These are phyloP conservation scores for Annulohypoxylon truncatum DNA, from an alignment of 2,329 filamentous ascomycete species.

Conservation along the genomic window DNA sequence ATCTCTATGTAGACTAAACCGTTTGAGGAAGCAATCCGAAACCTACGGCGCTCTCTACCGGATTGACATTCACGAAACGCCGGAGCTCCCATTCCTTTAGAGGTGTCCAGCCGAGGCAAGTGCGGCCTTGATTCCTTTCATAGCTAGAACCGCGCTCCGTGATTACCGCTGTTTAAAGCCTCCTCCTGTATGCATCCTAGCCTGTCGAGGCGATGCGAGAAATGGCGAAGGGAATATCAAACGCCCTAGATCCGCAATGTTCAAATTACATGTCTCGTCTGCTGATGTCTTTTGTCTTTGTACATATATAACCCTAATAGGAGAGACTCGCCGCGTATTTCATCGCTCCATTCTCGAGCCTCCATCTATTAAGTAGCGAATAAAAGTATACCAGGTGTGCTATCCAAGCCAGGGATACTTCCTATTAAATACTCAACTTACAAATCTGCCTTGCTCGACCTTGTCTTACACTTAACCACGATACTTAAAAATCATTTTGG, in stretches of 20 bases:
- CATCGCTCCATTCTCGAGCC: conserved; percentile 1
- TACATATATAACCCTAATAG: conserved; percentile 26
- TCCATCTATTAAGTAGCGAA: conserved; percentile 4
- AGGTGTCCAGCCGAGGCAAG: conserved; percentile 46
- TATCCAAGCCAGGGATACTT: not conserved
- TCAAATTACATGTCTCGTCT: conserved; percentile 7
- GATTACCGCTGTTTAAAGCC: conserved; percentile 30
- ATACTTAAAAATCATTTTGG: not conserved
- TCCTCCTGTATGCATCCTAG: conserved; percentile 29
- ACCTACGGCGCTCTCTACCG: conserved; percentile 39
- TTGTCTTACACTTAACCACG: conserved; percentile 1
- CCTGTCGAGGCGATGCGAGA: conserved; percentile 22
- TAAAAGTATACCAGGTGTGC: conserved; percentile 7
- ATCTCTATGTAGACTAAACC: conserved; percentile 40
- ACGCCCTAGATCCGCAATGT: conserved; percentile 24
- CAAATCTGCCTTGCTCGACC: not conserved
- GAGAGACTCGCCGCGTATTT: conserved; percentile 17
- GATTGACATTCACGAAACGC: conserved; percentile 42
- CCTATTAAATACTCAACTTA: not conserved
- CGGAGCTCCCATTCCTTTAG: conserved; percentile 43
- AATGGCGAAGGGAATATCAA: conserved; percentile 35
- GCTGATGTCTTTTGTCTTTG: not conserved
- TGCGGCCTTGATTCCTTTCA: conserved; percentile 47
- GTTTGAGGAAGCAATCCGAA: conserved; percentile 39
- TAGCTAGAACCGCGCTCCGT: conserved; percentile 40